A percentile compares a stretch with the other conserved stretches of the same genome.
Evolutionary conservation across 2,329 filamentous ascomycete species (phyloP).

Genomic region (Berkeleyomyces basicola): DNA sequence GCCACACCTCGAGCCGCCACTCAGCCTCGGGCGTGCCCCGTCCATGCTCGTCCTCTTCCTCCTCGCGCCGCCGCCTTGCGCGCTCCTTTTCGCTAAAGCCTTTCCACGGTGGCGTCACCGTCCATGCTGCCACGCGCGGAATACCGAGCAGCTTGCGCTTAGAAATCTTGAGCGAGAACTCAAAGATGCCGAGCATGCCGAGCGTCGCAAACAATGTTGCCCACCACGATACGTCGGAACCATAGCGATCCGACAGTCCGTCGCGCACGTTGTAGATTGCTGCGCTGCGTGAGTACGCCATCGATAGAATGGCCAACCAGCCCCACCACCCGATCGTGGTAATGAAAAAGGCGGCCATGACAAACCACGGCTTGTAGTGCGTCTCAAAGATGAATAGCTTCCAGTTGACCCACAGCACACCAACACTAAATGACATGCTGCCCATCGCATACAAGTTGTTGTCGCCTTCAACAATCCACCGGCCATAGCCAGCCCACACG

Average conservation of each 20-base stretch:
- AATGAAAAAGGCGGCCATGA: conserved; percentile 39
- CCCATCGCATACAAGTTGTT: conserved; percentile 60
- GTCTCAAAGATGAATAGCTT: conserved; percentile 69
- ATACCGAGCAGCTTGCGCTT: conserved; percentile 30
- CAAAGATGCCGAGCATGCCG: conserved; percentile 42
- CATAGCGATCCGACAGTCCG: conserved; percentile 51
- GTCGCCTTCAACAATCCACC: conserved; percentile 37
- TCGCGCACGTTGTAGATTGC: conserved; percentile 49
- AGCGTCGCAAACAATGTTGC: conserved; percentile 48
- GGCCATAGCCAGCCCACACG: conserved; percentile 34
- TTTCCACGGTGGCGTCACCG: conserved; percentile 17
- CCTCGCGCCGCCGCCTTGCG: conserved; percentile 7
- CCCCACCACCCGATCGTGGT: conserved; percentile 49
- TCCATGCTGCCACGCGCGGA: conserved; percentile 11
- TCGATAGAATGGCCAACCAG: conserved; percentile 60
- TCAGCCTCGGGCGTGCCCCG: conserved; percentile 19
- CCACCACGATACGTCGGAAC: conserved; percentile 60
- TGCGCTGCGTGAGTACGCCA: conserved; percentile 36
- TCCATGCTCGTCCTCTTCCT: conserved; percentile 9
- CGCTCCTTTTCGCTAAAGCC: conserved; percentile 19
- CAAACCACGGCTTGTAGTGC: conserved; percentile 54
- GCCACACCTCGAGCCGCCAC: conserved; percentile 39
- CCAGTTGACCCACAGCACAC: conserved; percentile 54
- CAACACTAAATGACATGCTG: conserved; percentile 52
- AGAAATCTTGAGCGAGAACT: conserved; percentile 40